phyloP scores from a whole-genome alignment of 1,284 basidiomycete genomes.

The Sanguinoderma infundibulare region DNA sequence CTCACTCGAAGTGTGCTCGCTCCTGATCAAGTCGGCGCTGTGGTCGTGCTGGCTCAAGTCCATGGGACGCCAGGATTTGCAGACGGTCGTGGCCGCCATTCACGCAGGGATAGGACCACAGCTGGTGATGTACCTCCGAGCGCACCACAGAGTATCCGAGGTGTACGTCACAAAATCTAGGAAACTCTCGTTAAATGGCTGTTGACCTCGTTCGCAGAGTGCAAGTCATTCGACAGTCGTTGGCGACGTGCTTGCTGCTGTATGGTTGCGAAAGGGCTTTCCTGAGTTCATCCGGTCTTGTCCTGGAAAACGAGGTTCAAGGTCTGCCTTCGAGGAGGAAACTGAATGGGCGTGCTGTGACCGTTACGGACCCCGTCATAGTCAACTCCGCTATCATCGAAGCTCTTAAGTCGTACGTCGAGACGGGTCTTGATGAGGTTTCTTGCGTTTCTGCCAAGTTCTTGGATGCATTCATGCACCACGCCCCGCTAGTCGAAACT shows the following conservation, averaged over 20 bases:
- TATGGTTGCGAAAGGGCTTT: constrained; percentile 64
- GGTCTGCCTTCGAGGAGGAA: constrained; percentile 60
- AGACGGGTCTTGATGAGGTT: constrained; percentile 53
- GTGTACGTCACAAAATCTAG: constrained; percentile 33
- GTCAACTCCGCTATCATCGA: constrained; percentile 58
- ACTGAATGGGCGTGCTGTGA: constrained; percentile 44
- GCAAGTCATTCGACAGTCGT: constrained; percentile 57
- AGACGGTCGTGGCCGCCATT: constrained; percentile 50
- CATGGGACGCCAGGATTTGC: constrained; percentile 59
- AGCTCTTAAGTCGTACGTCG: constrained; percentile 55
- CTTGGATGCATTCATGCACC: constrained; percentile 59
- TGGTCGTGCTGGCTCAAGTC: constrained; percentile 59
- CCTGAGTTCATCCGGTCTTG: constrained; percentile 46
- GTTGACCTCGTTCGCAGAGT: constrained; percentile 25
- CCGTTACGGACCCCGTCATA: constrained; percentile 57
- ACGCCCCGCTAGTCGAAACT: constrained; percentile 59
- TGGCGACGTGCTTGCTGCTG: constrained; percentile 61
- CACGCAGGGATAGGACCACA: constrained; percentile 47
- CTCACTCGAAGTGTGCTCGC: constrained; percentile 48
- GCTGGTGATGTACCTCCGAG: constrained; percentile 42
- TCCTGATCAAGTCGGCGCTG: constrained; percentile 54
- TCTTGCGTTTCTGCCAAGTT: constrained; percentile 63
- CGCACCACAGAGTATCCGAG: constrained; percentile 13
- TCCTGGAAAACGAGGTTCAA: constrained; percentile 51
- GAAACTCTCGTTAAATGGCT: constrained; percentile 31